Evolutionary conservation across 2,329 filamentous ascomycete genomes (phyloP), one percentile per base, ranked within the genome.

Genomic region (Verticillium isaacii): DNA sequence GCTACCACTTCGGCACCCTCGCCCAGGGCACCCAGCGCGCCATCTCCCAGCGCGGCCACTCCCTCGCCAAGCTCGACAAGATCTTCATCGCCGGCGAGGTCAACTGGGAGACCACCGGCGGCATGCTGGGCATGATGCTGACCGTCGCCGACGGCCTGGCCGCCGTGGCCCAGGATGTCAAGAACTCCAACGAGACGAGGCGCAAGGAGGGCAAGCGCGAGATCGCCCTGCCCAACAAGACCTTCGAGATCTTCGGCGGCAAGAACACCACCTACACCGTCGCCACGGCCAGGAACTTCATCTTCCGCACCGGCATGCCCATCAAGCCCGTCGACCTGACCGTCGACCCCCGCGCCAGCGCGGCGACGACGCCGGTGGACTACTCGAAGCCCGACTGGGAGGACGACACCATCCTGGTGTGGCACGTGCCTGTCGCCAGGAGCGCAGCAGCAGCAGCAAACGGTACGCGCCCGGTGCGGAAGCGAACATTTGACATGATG

Each of bases 1-100:
- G 91, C 62, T 99, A 99, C 74, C 68, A 97, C 17, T 90, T 99
- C 70, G 95, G 95, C 23, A 89, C 90, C 69, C 74, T 94, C 17
- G 79, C 87, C 11, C 95, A 99, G 75, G 95, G 94, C 17, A 90
- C 90, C 0, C 95, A 98, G 78, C 85, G 95, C 62, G 86, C 88
- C 57, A 81, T 90, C 70, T 82, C 83, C 41, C 88, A 93, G 75
- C 85, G 89, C 65, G 90, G 87, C 61, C 72, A 89, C 11, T 79
- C 82, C 37, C 69, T 96, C 66, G 74, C 80, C 32, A 89, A 89
- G 71, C 80, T 92, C 1, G 85, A 86, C 56, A 87, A 96, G 69
- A 79, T 97, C 62, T 97, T 99, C 73, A 73, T 99, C 62, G 91
- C 91, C 0, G 95, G 95, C 2, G 82, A 81, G 50, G 85, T 90